These are phyloP conservation scores for Alternaria dauci DNA, from an alignment of 2,329 filamentous ascomycete species.

Conservation along the genomic window DNA sequence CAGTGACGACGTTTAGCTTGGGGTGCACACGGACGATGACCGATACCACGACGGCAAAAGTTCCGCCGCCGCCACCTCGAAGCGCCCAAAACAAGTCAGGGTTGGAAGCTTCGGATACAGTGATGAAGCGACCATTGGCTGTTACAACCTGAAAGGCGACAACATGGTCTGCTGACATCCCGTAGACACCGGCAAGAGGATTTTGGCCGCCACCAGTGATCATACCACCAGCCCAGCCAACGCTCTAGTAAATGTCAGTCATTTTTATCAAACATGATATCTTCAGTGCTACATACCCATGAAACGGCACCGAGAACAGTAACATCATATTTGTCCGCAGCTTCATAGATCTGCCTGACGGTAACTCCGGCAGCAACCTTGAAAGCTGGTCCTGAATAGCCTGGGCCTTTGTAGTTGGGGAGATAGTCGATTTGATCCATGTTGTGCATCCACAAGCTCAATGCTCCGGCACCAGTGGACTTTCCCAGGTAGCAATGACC, in stretches of 20 bases:
- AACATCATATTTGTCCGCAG: slow-evolving; percentile 32
- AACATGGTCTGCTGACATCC: slow-evolving; percentile 37
- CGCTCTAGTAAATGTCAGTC: slow-evolving; percentile 40
- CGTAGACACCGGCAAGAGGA: slow-evolving; percentile 57
- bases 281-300: slow-evolving; percentile 11
- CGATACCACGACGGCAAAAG: slow-evolving; percentile 24
- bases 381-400: slow-evolving; percentile 40
- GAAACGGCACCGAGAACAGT: slow-evolving; percentile 35
- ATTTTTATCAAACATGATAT: neutral
- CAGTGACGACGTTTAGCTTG: slow-evolving; percentile 28
- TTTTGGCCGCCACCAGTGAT: slow-evolving; percentile 61
- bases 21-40: slow-evolving; percentile 32
- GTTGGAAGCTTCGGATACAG: slow-evolving; percentile 12
- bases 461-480: slow-evolving; percentile 30
- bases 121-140: slow-evolving; percentile 22
- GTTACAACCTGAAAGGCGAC: slow-evolving; percentile 32
- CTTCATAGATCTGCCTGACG: slow-evolving; percentile 40
- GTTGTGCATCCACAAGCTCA: slow-evolving; percentile 44
- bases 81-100: slow-evolving; percentile 38
- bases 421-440: slow-evolving; percentile 40
- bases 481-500: slow-evolving; percentile 44
- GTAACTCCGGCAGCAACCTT: slow-evolving; percentile 42
- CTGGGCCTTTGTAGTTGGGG: slow-evolving; percentile 30
- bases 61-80: slow-evolving; percentile 32
- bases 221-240: slow-evolving; percentile 56